These are phyloP conservation scores for Pseudopediastrum boryanum DNA, from an alignment of 139 green algal genomes.

Conservation along the genomic window DNA sequence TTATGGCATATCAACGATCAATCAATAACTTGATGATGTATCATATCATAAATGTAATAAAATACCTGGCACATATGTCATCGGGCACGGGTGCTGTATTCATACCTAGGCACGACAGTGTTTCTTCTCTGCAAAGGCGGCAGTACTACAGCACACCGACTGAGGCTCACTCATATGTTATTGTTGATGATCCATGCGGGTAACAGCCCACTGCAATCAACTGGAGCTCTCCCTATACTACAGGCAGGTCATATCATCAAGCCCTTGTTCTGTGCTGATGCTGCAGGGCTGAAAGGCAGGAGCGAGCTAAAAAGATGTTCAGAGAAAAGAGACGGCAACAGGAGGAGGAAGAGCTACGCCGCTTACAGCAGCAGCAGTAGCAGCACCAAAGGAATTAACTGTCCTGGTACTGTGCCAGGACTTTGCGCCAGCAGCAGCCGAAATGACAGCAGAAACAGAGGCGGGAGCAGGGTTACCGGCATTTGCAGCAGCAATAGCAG, in stretches of 20 bases:
- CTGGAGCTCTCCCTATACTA: not conserved
- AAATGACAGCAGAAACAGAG: not conserved
- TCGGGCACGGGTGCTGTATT: not conserved
- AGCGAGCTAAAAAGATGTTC: conserved; percentile 4
- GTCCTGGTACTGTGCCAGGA: not conserved
- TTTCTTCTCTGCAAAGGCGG: not conserved
- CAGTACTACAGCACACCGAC: not conserved
- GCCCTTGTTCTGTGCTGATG: not conserved
- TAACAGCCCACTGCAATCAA: not conserved
- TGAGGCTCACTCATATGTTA: too few relatives aligned
- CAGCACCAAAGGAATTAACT: not conserved
- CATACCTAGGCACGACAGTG: not conserved
- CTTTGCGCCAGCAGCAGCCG: not conserved
- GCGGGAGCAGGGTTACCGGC: not conserved
- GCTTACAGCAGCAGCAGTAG: conserved; percentile 21
- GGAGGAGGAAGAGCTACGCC: conserved; percentile 2
- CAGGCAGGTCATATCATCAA: not conserved
- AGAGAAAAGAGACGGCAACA: not conserved
- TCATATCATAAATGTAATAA: too few relatives aligned
- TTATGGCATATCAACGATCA: too few relatives aligned
- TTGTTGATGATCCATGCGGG: too few relatives aligned
- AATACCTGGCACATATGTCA: too few relatives aligned
- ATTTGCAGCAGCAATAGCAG: not conserved
- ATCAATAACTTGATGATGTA: too few relatives aligned
- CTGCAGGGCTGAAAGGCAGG: conserved; percentile 37